phyloP scores from a whole-genome alignment of 2,329 filamentous ascomycete species.

The Pseudogymnoascus sp. region DNA sequence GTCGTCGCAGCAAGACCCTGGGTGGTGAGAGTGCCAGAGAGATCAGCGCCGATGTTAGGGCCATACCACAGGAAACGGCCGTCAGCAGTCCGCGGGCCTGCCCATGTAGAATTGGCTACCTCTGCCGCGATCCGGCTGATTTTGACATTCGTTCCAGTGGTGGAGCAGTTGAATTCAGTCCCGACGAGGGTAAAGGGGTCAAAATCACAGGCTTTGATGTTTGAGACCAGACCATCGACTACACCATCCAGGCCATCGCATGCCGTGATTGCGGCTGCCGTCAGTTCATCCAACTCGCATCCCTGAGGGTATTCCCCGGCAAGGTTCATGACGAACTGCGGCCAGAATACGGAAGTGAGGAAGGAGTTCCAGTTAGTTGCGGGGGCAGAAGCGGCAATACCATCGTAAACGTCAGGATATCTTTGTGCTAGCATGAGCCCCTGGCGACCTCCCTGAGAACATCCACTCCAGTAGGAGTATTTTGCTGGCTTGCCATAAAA shows the following conservation, averaged over 20 bases:
- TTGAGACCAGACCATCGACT: slow-evolving; percentile 15
- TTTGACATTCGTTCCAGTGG: background rate
- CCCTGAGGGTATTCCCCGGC: slow-evolving; percentile 3
- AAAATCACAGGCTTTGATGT: slow-evolving; percentile 12
- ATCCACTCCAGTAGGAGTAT: slow-evolving; percentile 32
- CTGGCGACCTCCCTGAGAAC: slow-evolving; percentile 32
- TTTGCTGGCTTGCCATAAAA: slow-evolving; percentile 28
- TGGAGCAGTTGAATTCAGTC: slow-evolving; percentile 12
- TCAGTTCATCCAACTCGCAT: slow-evolving; percentile 15
- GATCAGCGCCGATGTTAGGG: slow-evolving; percentile 1
- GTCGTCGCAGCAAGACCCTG: background rate
- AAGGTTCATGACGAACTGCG: slow-evolving; percentile 15
- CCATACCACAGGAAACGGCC: slow-evolving; percentile 12
- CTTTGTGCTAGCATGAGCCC: slow-evolving; percentile 31
- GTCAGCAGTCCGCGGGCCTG: slow-evolving; percentile 7
- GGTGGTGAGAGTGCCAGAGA: background rate
- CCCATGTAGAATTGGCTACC: slow-evolving; percentile 9
- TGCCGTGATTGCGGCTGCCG: slow-evolving; percentile 10
- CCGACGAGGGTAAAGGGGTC: slow-evolving; percentile 13
- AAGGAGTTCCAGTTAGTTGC: slow-evolving; percentile 27
- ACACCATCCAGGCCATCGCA: slow-evolving; percentile 17
- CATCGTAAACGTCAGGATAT: slow-evolving; percentile 31
- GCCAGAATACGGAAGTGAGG: slow-evolving; percentile 8
- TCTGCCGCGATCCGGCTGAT: slow-evolving; percentile 9
- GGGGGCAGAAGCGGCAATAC: slow-evolving; percentile 32